Conservation (phyloP, 305 asterid genomes). For the Fraxinus ornus region DNA sequence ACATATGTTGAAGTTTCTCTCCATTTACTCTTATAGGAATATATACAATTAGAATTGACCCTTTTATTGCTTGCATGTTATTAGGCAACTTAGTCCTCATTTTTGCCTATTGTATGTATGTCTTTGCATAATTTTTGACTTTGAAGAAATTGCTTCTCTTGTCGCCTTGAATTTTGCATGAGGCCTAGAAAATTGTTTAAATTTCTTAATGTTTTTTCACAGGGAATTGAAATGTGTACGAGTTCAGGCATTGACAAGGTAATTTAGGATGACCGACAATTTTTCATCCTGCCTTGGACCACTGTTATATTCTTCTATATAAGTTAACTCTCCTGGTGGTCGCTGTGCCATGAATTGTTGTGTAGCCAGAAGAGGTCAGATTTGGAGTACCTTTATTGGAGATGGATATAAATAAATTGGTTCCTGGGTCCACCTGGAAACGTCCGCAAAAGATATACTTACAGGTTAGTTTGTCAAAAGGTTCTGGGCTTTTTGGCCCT, state of each 20-base stretch:
- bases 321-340: constrained; percentile 31
- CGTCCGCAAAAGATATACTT: constrained; percentile 76
- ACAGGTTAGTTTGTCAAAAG: constrained; percentile 57
- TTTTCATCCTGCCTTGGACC: constrained; percentile 5
- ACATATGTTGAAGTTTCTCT: neutral
- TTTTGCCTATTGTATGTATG: neutral
- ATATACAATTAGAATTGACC: neutral
- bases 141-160: neutral
- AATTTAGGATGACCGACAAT: constrained; percentile 22
- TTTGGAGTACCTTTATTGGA: constrained; percentile 84
- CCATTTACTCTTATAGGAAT: constrained; percentile 5
- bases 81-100: constrained; percentile 1
- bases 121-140: constrained; percentile 2
- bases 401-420: constrained; percentile 77
- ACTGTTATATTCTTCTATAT: constrained; percentile 7
- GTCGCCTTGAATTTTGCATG: neutral
- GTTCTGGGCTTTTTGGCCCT: constrained; percentile 1
- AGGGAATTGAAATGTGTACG: constrained; percentile 87
- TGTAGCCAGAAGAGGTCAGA: constrained; percentile 92
- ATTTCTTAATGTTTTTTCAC: constrained; percentile 34
- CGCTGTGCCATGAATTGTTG: constrained; percentile 45
- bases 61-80: neutral
- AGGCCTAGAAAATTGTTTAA: neutral
- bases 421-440: constrained; percentile 72
- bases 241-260: constrained; percentile 75